phyloP scores from a whole-genome alignment of 345 rosid genomes.

The Hibiscus tridactylites region DNA sequence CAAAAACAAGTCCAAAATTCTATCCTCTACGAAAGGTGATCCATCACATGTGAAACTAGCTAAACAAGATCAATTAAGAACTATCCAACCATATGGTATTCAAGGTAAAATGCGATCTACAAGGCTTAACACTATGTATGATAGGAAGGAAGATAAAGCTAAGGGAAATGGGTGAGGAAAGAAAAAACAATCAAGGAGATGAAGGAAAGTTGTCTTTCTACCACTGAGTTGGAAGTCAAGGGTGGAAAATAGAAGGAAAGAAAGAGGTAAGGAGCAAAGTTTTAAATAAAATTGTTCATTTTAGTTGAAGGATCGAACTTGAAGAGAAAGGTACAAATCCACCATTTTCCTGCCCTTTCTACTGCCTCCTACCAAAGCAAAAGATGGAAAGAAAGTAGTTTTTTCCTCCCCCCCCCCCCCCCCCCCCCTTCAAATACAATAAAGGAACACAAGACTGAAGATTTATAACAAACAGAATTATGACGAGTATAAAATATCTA shows the following conservation, averaged over 20 bases:
- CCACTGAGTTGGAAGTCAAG: neutral
- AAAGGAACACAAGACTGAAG: neutral
- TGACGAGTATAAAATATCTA: neutral
- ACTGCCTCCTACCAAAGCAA: neutral
- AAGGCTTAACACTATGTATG: neutral
- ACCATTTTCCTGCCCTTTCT: neutral
- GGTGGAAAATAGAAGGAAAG: neutral
- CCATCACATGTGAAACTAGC: neutral
- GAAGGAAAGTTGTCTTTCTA: neutral
- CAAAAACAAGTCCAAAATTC: neutral
- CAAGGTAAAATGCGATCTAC: neutral
- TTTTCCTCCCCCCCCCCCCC: neutral
- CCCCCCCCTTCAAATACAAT: neutral
- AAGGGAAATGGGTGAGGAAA: neutral
- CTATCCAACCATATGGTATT: neutral
- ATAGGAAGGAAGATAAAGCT: neutral
- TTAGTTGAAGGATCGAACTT: neutral
- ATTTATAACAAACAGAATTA: neutral
- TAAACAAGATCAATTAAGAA: neutral
- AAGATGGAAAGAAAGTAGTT: neutral
- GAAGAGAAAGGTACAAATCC: neutral
- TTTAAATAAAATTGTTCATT: neutral
- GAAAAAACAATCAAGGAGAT: neutral
- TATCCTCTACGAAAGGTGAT: neutral
- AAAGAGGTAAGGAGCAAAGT: neutral